Base-by-base conservation (phyloP, 495 filamentous ascomycete species). In the Aspergillus kassunensis region DNA sequence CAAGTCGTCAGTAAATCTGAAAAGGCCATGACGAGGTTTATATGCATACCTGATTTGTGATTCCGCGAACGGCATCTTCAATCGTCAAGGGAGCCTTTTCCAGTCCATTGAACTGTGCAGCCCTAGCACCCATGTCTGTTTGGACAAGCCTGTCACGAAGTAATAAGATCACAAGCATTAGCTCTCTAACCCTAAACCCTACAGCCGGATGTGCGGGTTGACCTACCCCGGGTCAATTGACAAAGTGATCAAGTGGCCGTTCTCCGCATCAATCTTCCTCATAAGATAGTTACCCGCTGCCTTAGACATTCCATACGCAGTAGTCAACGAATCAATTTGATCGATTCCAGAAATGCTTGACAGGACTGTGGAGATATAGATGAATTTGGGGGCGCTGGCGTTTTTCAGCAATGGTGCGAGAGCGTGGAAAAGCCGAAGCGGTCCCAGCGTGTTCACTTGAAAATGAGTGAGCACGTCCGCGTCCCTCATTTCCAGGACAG, bases 371-470 rank as follows among this genome's bases (percentile, higher is more conserved):
- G 64, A 65, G 27, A 77, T 62, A 39, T 68, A 66, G 5, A 68
- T 44, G 40, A 74, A 71, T 41, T 67, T 71, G 29, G 70, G 69
- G 4, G 12, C 8, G 23, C 48, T 12, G 59, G 55, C 39, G 36
- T 51, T 23, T 44, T 57, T 25, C 39, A 75, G 43, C 15, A 72
- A 62, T 25, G 63, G 59, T 25, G 44, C 53, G 20, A 55, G 43
- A 13, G 73, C 69, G 49, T 65, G 55, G 51, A 70, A 75, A 12
- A 79, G 60, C 16, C 58, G 50, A 23, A 77, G 37, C n/a, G 62
- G 59, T 1, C 66, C 68, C 20, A 70, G 52, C 16, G 65, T 58
- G 54, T 79, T 79, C 51, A 75, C 61, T 6, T 72, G 58, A 41
- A 75, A 56, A 44, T 72, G 60, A 10, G 62, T 41, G 20, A 55